These are phyloP conservation scores for Sugiyamaella neomexicana DNA, from an alignment of 1,139 yeast genomes.

Conservation along the genomic window DNA sequence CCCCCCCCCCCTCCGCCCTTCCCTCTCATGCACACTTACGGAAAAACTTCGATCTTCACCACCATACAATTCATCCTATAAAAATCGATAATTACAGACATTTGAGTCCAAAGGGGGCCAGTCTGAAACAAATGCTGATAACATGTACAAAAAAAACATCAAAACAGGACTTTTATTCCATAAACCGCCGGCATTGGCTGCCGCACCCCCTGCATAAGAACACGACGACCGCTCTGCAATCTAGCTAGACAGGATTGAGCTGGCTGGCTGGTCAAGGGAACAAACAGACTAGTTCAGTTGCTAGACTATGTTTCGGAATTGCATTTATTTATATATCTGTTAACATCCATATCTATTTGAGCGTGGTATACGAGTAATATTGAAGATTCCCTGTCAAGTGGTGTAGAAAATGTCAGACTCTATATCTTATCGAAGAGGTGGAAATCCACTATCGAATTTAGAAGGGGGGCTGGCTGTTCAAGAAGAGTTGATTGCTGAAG, in stretches of 20 bases:
- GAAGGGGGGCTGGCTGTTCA: not conserved
- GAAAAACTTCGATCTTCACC: too few species aligned
- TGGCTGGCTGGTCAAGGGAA: too few species aligned
- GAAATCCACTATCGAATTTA: not conserved
- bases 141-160: not conserved
- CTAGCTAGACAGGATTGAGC: not conserved
- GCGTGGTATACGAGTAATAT: not conserved
- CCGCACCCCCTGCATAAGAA: slow-evolving; percentile 8
- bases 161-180: not conserved
- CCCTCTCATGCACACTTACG: too few species aligned
- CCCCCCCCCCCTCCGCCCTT: too few species aligned
- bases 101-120: not conserved
- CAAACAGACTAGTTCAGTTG: too few species aligned
- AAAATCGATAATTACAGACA: too few species aligned
- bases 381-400: not conserved
- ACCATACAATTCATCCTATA: too few species aligned
- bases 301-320: too few species aligned
- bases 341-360: too few species aligned
- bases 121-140: not conserved
- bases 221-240: slow-evolving; percentile 1
- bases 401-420: not conserved
- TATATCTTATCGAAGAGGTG: slow-evolving; percentile 13
- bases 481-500: not conserved
- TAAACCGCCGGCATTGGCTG: not conserved
- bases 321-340: too few species aligned